Conservation (phyloP, 169 alveolate species). For the Plasmodium inui region DNA sequence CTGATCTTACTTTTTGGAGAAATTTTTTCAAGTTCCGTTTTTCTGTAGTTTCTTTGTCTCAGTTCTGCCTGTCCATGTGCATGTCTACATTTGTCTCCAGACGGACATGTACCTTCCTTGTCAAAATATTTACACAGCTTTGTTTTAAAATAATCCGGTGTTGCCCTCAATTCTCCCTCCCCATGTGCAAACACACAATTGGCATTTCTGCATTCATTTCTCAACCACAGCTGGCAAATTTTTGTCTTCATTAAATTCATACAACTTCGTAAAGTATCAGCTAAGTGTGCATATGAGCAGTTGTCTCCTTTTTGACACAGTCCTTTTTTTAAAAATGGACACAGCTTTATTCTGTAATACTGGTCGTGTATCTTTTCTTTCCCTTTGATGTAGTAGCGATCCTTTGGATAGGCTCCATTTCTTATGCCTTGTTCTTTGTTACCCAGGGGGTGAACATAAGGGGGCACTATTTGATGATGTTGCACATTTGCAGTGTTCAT, state of each 20-base stretch:
- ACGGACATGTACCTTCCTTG: conserved; percentile 80
- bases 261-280: conserved; percentile 20
- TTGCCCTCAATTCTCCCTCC: conserved; percentile 78
- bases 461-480: neutral
- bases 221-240: conserved; percentile 82
- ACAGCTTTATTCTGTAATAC: conserved; percentile 58
- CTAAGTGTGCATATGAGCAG: conserved; percentile 57
- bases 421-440: neutral
- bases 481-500: neutral
- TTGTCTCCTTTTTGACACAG: conserved; percentile 51
- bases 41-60: conserved; percentile 76
- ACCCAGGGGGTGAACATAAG: neutral
- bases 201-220: conserved; percentile 78
- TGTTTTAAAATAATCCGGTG: conserved; percentile 83
- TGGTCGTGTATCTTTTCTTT: conserved; percentile 24
- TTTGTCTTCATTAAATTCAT: conserved; percentile 73
- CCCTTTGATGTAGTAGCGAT: neutral
- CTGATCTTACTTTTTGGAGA: conserved; percentile 20
- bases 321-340: conserved; percentile 57
- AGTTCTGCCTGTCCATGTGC: conserved; percentile 86
- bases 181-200: conserved; percentile 86
- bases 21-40: conserved; percentile 2
- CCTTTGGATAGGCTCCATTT: neutral
- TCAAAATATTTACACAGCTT: conserved; percentile 83
- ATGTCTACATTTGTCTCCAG: conserved; percentile 82